Base-by-base conservation (phyloP, 2,329 filamentous ascomycete genomes). In the Pseudophaeomoniella oleicola region DNA sequence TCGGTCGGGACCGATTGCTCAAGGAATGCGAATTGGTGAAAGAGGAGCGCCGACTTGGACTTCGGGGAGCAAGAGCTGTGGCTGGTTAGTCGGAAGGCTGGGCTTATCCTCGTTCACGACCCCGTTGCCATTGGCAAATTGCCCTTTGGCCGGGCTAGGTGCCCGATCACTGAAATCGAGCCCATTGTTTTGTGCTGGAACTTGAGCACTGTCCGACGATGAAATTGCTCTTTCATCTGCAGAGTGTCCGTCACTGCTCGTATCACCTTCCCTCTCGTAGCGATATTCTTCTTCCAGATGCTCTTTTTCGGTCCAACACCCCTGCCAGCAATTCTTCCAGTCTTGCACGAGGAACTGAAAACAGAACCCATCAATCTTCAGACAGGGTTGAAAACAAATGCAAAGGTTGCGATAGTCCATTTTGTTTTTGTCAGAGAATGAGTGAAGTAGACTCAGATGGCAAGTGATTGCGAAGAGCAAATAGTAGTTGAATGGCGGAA, bases 401-500 rank as follows among this genome's bases (percentile, higher is more conserved):
- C 86, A 93, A 16, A 96, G 66, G 46, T 94, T 94, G 52, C 84
- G 78, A 54, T 88, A 94, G 54, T 93, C 85, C 88, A 96, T 96
- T 64, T 93, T 94, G 71, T 94, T 96, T 65, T 88, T 87, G 45
- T 92, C 84, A 16, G 86, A 81, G 56, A 93, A 88, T 1, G 84
- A 86, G 47, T 94, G 77, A 6, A 96, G 71, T 16, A 94, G 71
- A 49, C 86, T 94, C 34, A 96, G 76, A 51, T 96, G 88, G 58
- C 88, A 94, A 19, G 88, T 96, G 48, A 94, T 94, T 49, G 88
- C 88, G 55, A 96, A 96, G 4, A 96, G 75, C 11, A 96, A 78
- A 53, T 96, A 94, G 61, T 96, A 96, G 61, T 94, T 93, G 67
- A 90, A 94, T 0, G 88, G 88, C 4, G 88, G 83, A n/a, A 96